These are phyloP conservation scores for Trichophyton simii DNA, from an alignment of 2,329 filamentous ascomycete species.

Conservation along the genomic window DNA sequence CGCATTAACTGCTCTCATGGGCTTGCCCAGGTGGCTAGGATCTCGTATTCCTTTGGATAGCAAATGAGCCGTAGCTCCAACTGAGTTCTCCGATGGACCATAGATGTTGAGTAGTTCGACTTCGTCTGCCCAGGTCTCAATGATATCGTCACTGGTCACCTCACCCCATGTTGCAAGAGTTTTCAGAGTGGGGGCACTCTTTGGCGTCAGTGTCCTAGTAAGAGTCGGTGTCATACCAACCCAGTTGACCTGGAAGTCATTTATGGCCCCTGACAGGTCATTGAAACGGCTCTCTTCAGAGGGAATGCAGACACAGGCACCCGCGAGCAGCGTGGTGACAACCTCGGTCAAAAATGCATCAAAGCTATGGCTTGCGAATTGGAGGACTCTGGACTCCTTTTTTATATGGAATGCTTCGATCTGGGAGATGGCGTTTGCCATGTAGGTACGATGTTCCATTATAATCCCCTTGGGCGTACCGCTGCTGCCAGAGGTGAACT, in stretches of 20 bases:
- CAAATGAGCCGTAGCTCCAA: not conserved
- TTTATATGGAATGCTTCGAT: not conserved
- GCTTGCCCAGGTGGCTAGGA: conserved; percentile 7
- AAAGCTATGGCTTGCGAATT: conserved; percentile 25
- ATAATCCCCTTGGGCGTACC: conserved; percentile 5
- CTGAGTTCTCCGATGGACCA: conserved; percentile 12
- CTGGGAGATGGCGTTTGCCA: conserved; percentile 18
- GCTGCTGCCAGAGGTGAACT: conserved; percentile 15
- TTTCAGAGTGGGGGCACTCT: conserved; percentile 26
- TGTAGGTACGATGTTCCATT: not conserved
- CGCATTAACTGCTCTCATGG: conserved; percentile 11
- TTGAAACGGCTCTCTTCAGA: conserved; percentile 37
- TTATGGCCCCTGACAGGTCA: conserved; percentile 39
- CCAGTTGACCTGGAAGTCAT: conserved; percentile 40
- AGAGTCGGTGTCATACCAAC: conserved; percentile 49
- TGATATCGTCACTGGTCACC: conserved; percentile 15
- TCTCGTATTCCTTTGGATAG: conserved; percentile 1
- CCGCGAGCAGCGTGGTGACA: conserved; percentile 38
- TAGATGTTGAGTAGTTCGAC: conserved; percentile 29
- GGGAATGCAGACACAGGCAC: conserved; percentile 49
- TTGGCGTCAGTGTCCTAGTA: conserved; percentile 36
- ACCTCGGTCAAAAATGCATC: conserved; percentile 2
- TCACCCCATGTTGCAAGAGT: conserved; percentile 24
- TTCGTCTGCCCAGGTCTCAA: conserved; percentile 16
- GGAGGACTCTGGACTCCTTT: conserved; percentile 36